These are phyloP conservation scores for Paracamarosporium sp. DNA, from an alignment of 2,329 filamentous ascomycete species.

Conservation along the genomic window DNA sequence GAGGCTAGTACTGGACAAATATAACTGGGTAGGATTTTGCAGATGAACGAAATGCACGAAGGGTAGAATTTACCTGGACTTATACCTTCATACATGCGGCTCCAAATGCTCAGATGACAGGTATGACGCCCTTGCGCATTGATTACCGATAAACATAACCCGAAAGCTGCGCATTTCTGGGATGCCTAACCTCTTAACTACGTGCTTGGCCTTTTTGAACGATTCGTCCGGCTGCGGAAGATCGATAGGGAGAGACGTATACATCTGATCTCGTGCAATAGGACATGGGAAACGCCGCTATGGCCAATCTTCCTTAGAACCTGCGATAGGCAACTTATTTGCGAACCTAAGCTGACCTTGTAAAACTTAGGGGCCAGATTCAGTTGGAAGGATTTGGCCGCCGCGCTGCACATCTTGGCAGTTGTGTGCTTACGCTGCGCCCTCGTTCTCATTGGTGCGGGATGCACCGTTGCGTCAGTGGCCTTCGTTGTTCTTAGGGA, in stretches of 20 bases:
- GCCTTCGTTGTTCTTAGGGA: background rate
- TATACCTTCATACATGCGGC: background rate
- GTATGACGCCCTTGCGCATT: background rate
- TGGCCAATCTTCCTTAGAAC: background rate
- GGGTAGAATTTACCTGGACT: background rate
- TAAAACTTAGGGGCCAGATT: background rate
- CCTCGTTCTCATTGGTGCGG: background rate
- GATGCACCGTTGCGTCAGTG: background rate
- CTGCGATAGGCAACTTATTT: background rate
- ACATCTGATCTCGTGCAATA: background rate
- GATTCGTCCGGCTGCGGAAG: background rate
- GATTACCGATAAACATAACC: background rate
- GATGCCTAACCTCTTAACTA: background rate
- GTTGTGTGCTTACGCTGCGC: conserved; percentile 1
- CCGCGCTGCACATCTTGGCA: conserved; percentile 1
- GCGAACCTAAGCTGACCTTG: background rate
- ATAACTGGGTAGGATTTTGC: no score
- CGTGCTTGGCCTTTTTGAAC: background rate
- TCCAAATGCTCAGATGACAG: background rate
- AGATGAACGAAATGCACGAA: background rate
- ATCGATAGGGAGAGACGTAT: background rate
- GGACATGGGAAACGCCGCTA: background rate
- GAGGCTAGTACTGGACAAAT: no score
- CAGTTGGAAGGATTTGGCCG: background rate
- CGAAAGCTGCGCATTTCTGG: background rate